phyloP scores from a whole-genome alignment of 371 early-diverging fungal genomes.

The Vairimorpha necatrix region DNA sequence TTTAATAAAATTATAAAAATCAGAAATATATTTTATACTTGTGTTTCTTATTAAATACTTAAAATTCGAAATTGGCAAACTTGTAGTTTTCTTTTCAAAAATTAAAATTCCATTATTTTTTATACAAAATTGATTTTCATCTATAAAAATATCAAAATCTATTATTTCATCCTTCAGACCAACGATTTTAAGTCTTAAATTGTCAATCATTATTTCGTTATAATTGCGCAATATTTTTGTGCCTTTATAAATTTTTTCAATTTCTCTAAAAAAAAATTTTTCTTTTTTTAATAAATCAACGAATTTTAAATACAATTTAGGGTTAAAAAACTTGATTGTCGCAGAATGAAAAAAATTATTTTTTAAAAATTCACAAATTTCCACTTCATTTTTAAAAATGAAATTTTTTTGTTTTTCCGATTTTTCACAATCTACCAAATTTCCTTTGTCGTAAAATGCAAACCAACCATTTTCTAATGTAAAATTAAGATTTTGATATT shows the following conservation, averaged over 20 bases:
- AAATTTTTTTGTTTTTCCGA: background rate
- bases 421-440: background rate
- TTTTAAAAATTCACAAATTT: background rate
- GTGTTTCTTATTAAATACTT: background rate
- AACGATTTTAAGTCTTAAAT: background rate
- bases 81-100: background rate
- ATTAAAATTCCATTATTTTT: background rate
- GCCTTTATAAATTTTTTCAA: background rate
- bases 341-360: background rate
- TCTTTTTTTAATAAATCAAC: background rate
- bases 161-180: background rate
- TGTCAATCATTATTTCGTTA: background rate
- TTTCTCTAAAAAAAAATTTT: background rate
- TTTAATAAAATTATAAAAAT: too few species aligned
- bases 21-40: background rate
- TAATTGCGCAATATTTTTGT: background rate
- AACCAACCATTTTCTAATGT: background rate
- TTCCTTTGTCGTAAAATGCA: background rate
- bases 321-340: background rate
- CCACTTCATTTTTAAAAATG: background rate
- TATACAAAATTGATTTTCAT: background rate
- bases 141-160: background rate
- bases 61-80: background rate
- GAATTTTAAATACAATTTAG: background rate
- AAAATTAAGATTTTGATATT: background rate